Evolutionary conservation across 2,329 filamentous ascomycete species (phyloP), one percentile per base, ranked within the genome.

Genomic region (Juglanconis oblonga): DNA sequence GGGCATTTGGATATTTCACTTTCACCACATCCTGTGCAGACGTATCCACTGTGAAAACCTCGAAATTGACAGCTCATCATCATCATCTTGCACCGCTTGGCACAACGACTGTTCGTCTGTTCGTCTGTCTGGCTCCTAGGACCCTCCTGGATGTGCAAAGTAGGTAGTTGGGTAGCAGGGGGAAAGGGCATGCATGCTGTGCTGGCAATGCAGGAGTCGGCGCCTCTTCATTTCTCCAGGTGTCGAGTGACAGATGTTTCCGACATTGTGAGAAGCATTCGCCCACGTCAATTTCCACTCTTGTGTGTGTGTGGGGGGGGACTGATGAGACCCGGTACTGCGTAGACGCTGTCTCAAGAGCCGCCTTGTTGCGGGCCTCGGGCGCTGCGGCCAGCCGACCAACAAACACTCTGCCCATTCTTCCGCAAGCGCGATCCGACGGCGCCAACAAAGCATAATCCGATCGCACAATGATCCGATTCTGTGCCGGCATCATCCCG

Each of bases 331-430:
- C 44, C 5, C 14, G 4, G 14, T 36, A 50, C 1, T 24, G 24
- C 24, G 24, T 57, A 57, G 57, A 52, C 61, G 61, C 61, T 51
- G 61, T 61, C 58, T 62, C 58, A 57, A 61, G 57, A 62, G 61
- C 61, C 61, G 61, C 61, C 58, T 52, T 55, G 48, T 38, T 57
- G 38, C 17, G 24, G 55, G 55, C 32, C 52, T 35, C 13, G 40
- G 14, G 29, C 49, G 45, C 45, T 57, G 58, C 54, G 57, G 32
- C 57, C 61, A 42, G 52, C 49, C 50, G 57, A 56, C 38, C 32
- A n/a, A 29, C 32, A n/a, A 29, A 32, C 4, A 17, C 17, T 29
- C 17, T 24, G 4, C 8, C 3, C 17, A 17, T 6, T n/a, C 44
- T 17, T 24, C 44, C 17, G 6, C 44, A 58, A 58, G 55, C 55